These are phyloP conservation scores for Lachnellula subtilissima DNA, from an alignment of 2,329 filamentous ascomycete species.

Conservation along the genomic window DNA sequence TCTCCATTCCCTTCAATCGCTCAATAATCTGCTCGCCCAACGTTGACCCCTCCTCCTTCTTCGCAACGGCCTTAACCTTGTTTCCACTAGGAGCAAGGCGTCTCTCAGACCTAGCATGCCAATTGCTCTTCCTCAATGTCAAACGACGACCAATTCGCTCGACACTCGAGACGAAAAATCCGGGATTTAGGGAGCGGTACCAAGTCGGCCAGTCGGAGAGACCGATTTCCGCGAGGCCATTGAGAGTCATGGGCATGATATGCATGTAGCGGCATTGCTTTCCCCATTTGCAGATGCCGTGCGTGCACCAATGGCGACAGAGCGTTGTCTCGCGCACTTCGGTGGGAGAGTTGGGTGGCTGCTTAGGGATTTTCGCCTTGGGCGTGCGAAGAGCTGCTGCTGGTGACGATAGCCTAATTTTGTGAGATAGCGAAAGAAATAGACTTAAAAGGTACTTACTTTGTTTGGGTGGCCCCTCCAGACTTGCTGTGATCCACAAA, in stretches of 20 bases:
- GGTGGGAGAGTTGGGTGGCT: background rate
- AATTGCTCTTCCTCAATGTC: background rate
- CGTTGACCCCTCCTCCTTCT: too few species aligned
- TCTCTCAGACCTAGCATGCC: background rate
- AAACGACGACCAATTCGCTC: background rate
- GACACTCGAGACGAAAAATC: conserved; percentile 17
- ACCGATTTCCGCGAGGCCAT: conserved; percentile 39
- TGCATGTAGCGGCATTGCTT: conserved; percentile 41
- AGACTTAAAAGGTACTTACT: too few species aligned
- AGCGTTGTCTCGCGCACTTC: conserved; percentile 1
- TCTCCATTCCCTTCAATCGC: conserved; percentile 14
- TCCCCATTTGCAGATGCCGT: conserved; percentile 44
- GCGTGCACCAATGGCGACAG: conserved; percentile 46
- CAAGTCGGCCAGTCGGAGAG: conserved; percentile 40
- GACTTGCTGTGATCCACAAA: background rate
- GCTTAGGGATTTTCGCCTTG: background rate
- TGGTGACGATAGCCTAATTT: background rate
- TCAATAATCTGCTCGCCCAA: conserved; percentile 16
- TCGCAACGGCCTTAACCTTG: background rate
- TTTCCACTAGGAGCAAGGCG: background rate
- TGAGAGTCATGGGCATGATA: conserved; percentile 41
- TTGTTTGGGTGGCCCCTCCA: background rate
- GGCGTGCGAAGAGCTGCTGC: background rate
- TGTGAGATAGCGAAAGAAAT: too few species aligned
- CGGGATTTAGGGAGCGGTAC: conserved; percentile 31